Conservation (phyloP, 78 protist species). For the Dictyostelium firmibasis region DNA sequence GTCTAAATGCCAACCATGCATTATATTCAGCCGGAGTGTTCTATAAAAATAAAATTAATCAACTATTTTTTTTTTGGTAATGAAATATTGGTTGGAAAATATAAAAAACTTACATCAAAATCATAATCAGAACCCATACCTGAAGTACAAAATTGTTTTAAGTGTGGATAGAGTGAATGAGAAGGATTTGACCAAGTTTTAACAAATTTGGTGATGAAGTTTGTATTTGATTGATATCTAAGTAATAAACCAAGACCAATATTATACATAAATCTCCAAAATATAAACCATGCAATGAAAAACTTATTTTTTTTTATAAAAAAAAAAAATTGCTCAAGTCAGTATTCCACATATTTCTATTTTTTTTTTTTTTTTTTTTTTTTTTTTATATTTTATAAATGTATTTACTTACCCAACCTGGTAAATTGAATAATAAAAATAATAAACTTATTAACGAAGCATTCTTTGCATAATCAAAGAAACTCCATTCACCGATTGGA, state of each 20-base stretch:
- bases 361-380: not conserved
- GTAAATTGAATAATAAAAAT: constrained; percentile 65
- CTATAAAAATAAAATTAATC: not conserved
- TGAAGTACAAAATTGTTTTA: constrained; percentile 23
- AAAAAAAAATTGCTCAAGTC: too few species aligned
- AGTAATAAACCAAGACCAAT: constrained; percentile 88
- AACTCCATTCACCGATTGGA: constrained; percentile 53
- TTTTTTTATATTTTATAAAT: not conserved
- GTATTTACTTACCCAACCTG: constrained; percentile 78
- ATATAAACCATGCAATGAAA: constrained; percentile 68
- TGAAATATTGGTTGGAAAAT: too few species aligned
- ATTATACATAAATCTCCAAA: constrained; percentile 92
- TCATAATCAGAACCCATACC: constrained; percentile 79
- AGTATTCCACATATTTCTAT: not conserved
- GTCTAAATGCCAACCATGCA: constrained; percentile 92
- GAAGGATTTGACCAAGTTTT: not conserved
- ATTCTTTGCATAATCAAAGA: constrained; percentile 78
- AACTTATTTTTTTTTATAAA: too few species aligned
- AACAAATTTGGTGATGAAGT: constrained; percentile 11
- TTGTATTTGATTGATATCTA: constrained; percentile 73
- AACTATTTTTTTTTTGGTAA: not conserved
- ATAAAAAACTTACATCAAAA: constrained; percentile 52
- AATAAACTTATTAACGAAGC: constrained; percentile 56
- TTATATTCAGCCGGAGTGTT: constrained; percentile 82
- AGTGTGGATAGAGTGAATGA: not conserved